A percentile compares a stretch with the other conserved stretches of the same genome.
These are phyloP conservation scores for Heterococcus sp. DNA, from an alignment of 108 stramenopile species.

Conservation along the genomic window DNA sequence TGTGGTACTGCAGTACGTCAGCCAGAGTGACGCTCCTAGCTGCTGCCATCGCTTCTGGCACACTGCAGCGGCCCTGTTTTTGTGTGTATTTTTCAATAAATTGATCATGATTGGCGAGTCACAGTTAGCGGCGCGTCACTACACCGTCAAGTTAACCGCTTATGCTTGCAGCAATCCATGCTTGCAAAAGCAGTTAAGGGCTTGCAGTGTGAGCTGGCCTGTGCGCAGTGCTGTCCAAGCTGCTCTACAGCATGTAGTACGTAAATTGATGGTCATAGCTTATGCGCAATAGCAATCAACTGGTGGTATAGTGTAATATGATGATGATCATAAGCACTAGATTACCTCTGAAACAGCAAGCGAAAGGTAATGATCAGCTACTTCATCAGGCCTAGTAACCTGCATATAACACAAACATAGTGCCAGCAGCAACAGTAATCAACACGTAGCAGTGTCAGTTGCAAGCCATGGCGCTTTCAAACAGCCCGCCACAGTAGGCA, in stretches of 20 bases:
- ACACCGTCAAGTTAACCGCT: not conserved
- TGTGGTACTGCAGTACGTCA: slow-evolving; percentile 3
- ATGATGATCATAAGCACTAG: not conserved
- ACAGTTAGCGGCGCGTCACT: too few species aligned
- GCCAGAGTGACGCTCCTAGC: slow-evolving; percentile 4
- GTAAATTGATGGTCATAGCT: not conserved
- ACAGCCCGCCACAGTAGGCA: not conserved
- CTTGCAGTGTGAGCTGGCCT: not conserved
- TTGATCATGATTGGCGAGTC: too few species aligned
- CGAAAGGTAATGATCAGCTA: slow-evolving; percentile 18
- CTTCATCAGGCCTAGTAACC: slow-evolving; percentile 15
- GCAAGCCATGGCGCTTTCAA: not conserved
- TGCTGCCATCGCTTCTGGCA: slow-evolving; percentile 4
- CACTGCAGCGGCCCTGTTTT: too few species aligned
- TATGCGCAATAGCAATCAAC: not conserved
- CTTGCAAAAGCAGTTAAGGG: not conserved
- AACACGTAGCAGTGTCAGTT: not conserved
- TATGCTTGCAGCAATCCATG: not conserved
- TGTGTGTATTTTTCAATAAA: too few species aligned
- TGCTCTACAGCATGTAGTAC: not conserved
- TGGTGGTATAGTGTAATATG: not conserved
- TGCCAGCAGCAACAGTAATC: not conserved
- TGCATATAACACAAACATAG: not conserved
- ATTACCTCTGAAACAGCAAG: not conserved
- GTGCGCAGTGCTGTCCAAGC: not conserved